A percentile compares a stretch with the other conserved stretches of the same genome.
These are phyloP conservation scores for Irpex sp. DNA, from an alignment of 1,284 basidiomycete species.

Conservation along the genomic window DNA sequence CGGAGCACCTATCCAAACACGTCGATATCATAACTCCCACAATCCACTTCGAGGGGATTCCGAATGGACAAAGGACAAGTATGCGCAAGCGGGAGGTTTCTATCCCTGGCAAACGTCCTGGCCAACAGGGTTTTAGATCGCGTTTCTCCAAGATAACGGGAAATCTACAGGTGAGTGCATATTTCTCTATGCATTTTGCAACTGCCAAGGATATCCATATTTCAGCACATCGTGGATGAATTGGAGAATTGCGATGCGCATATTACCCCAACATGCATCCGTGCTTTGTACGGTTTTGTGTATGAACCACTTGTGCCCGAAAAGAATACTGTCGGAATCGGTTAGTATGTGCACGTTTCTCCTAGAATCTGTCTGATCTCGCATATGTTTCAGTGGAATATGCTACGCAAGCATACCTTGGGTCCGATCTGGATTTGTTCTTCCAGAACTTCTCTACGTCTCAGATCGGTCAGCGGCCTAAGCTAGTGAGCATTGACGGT, in stretches of 20 bases:
- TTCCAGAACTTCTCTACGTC: slow-evolving; percentile 36
- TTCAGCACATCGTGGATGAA: neutral
- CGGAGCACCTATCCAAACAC: slow-evolving; percentile 20
- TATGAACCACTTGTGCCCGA: slow-evolving; percentile 43
- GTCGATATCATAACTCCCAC: slow-evolving; percentile 23
- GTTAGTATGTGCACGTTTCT: slow-evolving; percentile 15
- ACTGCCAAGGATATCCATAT: no score
- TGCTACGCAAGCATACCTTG: slow-evolving; percentile 43
- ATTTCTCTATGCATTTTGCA: neutral
- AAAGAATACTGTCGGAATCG: slow-evolving; percentile 51
- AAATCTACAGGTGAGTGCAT: neutral
- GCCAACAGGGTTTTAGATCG: neutral
- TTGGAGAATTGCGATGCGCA: slow-evolving; percentile 33
- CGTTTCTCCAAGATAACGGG: neutral
- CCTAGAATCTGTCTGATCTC: neutral
- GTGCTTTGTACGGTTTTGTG: slow-evolving; percentile 45
- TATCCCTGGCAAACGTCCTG: neutral
- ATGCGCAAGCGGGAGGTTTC: neutral
- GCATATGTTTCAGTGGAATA: slow-evolving; percentile 37
- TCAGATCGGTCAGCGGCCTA: slow-evolving; percentile 25
- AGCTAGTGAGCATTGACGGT: neutral
- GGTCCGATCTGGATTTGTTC: slow-evolving; percentile 43
- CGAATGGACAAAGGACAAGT: neutral
- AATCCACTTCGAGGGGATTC: slow-evolving; percentile 21
- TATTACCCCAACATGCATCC: slow-evolving; percentile 54